Evolutionary conservation across 768 basidiomycete genomes (phyloP).

Genomic region (Suillus lakei): DNA sequence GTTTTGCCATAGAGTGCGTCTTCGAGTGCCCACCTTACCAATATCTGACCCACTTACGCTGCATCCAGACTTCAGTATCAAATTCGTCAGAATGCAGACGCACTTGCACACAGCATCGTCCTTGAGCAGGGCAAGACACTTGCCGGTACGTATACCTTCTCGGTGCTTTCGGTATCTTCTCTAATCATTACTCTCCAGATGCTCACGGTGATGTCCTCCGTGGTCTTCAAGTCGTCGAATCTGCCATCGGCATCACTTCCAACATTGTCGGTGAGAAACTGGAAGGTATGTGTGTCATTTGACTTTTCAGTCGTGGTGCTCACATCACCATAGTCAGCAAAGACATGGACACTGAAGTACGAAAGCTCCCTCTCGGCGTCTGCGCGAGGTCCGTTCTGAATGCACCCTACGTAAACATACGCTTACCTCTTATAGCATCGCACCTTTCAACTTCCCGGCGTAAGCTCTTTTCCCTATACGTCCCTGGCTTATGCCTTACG

Average conservation of each 20-base stretch:
- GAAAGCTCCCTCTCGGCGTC: conserved; percentile 86
- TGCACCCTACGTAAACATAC: conserved; percentile 6
- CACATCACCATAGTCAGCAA: conserved; percentile 65
- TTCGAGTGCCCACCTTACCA: conserved; percentile 1
- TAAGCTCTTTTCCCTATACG: conserved; percentile 38
- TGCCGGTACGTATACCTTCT: conserved; percentile 54
- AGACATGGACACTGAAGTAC: conserved; percentile 95
- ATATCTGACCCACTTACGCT: conserved; percentile 10
- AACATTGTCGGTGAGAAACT: conserved; percentile 90
- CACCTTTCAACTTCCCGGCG: conserved; percentile 93
- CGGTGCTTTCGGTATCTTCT: conserved; percentile 4
- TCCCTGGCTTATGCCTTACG: conserved; percentile 10
- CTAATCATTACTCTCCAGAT: conserved; percentile 49
- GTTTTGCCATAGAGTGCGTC: conserved; percentile 87
- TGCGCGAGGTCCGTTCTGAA: conserved; percentile 58
- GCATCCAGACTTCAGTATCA: conserved; percentile 76
- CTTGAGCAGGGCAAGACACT: conserved; percentile 96
- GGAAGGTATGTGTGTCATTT: conserved; percentile 64
- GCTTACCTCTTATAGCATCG: conserved; percentile 49
- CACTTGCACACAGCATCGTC: conserved; percentile 87
- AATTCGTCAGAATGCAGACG: conserved; percentile 84
- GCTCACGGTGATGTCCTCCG: conserved; percentile 95
- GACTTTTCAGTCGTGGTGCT: conserved; percentile 13
- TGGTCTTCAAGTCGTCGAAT: conserved; percentile 88
- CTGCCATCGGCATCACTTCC: conserved; percentile 79